Conservation (phyloP, 129 eudicot genomes). For the Mikania micrantha region DNA sequence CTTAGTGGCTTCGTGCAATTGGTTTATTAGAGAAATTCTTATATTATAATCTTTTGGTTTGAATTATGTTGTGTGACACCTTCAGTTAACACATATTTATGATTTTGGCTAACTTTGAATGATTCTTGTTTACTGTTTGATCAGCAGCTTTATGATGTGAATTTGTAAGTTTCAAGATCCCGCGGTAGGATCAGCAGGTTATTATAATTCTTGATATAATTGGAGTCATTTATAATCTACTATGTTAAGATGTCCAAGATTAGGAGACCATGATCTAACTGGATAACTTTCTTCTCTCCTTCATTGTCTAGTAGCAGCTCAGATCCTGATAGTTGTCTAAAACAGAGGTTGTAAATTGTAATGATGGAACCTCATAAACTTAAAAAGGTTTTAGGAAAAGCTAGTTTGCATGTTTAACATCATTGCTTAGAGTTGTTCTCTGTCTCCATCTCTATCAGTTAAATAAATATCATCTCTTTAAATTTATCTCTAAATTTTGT, state of each 20-base stretch:
- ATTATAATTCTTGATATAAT: not conserved
- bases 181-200: not conserved
- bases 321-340: no score
- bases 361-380: no score
- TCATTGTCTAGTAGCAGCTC: not conserved
- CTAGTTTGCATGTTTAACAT: no score
- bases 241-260: not conserved
- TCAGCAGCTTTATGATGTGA: not conserved
- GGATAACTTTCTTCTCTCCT: not conserved
- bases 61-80: not conserved
- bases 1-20: not conserved
- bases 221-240: no score
- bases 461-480: no score
- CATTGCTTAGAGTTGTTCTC: no score
- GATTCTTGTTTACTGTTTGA: not conserved
- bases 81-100: not conserved
- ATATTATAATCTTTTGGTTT: not conserved
- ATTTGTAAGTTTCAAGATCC: not conserved
- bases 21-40: not conserved
- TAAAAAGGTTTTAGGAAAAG: no score
- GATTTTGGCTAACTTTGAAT: not conserved
- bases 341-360: no score
- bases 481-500: no score
- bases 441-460: no score
- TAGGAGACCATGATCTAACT: not conserved